Evolutionary conservation across 1,284 basidiomycete species (phyloP).

Genomic region (Fomitopsis schrenkii): DNA sequence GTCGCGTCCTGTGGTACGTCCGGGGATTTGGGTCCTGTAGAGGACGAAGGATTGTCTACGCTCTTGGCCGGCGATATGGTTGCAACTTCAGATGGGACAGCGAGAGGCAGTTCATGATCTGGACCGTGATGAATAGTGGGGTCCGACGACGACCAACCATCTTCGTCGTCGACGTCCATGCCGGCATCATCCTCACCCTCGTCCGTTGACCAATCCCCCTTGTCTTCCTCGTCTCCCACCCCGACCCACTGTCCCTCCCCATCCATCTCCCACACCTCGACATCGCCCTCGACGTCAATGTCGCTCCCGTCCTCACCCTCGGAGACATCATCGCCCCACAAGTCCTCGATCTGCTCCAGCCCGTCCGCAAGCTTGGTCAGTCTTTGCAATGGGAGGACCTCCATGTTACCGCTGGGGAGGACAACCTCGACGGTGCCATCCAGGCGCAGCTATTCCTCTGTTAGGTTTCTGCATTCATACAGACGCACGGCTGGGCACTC

Average conservation of each 20-base stretch:
- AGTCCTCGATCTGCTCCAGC: constrained; percentile 73
- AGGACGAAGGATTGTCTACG: not conserved
- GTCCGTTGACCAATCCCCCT: constrained; percentile 25
- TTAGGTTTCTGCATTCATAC: not conserved
- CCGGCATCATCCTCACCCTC: constrained; percentile 17
- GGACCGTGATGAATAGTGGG: constrained; percentile 18
- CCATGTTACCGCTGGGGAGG: constrained; percentile 48
- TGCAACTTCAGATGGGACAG: constrained; percentile 10
- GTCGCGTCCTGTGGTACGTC: constrained; percentile 26
- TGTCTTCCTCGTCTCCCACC: constrained; percentile 30
- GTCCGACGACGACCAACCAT: constrained; percentile 25
- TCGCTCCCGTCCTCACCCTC: constrained; percentile 25
- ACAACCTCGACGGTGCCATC: constrained; percentile 68
- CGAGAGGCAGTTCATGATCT: constrained; percentile 10
- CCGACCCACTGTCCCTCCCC: constrained; percentile 48
- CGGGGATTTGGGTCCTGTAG: constrained; percentile 16
- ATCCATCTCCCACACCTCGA: constrained; percentile 53
- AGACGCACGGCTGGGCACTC: constrained; percentile 24
- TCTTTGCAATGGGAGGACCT: constrained; percentile 55
- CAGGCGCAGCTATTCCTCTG: constrained; percentile 54
- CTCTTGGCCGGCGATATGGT: constrained; percentile 5
- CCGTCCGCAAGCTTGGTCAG: constrained; percentile 72
- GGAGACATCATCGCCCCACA: constrained; percentile 53
- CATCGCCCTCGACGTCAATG: constrained; percentile 33
- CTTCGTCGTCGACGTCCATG: constrained; percentile 25